A percentile compares a stretch with the other conserved stretches of the same genome.
Conservation (phyloP, 768 basidiomycete genomes). For the Plicaturopsis crispa region DNA sequence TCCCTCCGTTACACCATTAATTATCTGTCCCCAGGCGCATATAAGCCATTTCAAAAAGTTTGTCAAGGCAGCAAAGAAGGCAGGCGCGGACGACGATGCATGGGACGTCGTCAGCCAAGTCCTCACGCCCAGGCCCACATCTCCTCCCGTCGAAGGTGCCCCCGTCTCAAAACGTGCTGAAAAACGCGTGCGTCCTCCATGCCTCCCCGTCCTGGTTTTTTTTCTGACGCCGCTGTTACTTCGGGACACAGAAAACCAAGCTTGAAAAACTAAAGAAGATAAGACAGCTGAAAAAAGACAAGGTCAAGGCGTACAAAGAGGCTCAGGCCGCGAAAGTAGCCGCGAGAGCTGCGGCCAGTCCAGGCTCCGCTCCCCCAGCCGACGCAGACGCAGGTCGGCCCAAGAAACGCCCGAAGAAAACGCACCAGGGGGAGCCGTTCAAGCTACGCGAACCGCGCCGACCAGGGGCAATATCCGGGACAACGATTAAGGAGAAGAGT, state of each 20-base stretch:
- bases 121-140: not conserved
- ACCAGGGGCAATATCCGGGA: not conserved
- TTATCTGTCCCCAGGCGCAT: conserved; percentile 43
- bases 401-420: conserved; percentile 1
- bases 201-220: not conserved
- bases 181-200: conserved; percentile 48
- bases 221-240: not conserved
- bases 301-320: conserved; percentile 29
- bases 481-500: not conserved
- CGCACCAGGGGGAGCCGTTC: not conserved
- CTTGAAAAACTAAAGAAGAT: conserved; percentile 39
- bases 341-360: conserved; percentile 10
- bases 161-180: conserved; percentile 49
- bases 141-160: conserved; percentile 12
- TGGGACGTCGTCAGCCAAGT: conserved; percentile 27
- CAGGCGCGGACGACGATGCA: conserved; percentile 38
- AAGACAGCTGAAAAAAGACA: conserved; percentile 35
- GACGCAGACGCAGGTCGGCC: not conserved
- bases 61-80: conserved; percentile 27
- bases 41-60: conserved; percentile 51
- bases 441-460: not conserved
- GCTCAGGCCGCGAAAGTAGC: not conserved
- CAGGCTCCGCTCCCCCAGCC: conserved; percentile 1
- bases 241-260: conserved; percentile 44
- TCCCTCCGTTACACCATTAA: not conserved